Base-by-base conservation (phyloP, 2,329 filamentous ascomycete genomes). In the Neofusicoccum ribis region DNA sequence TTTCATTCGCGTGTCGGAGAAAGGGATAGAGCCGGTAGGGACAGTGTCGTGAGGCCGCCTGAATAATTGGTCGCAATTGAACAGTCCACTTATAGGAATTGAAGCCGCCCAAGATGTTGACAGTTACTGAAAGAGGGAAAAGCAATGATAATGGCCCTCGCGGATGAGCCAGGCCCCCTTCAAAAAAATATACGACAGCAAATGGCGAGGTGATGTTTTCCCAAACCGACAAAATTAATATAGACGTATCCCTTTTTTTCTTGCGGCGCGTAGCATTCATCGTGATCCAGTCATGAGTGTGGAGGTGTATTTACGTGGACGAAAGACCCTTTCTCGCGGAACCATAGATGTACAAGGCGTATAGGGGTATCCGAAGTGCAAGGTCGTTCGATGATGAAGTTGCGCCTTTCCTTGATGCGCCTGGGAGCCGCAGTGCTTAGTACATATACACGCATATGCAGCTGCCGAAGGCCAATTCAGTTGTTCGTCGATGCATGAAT, bases 311-410 rank as follows among this genome's bases (percentile, higher is more conserved):
- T 58, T 58, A 58, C 39, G 41, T 58, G 39, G 54, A 58, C 39
- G 39, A n/a, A 58, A 41, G 54, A 46, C 54, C 54, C 15, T 58
- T 31, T 44, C 23, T 58, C 27, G 39, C 39, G 39, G 37, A 58
- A 43, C 54, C 54, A 36, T 58, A 58, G 23, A 58, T 58, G 41
- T 58, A 58, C 54, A 58, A 46, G 54, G 54, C 54, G 37, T 58
- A 44, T 44, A 44, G 39, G 54, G 39, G 54, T 58, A 58, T 58
- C 54, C 54, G 41, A 46, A 58, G 54, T 58, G 39, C 54, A 17
- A 58, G 54, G 41, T 44, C 37, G 15, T 58, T 31, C 39, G 54
- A 58, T 41, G 54, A 56, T 31, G 27, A 31, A 58, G 44, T 20
- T 34, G 54, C 54, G 54, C 39, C 54, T 58, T 41, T 20, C 39